Evolutionary conservation across 2,329 filamentous ascomycete genomes (phyloP).

Genomic region (Hypoxylon sp.): DNA sequence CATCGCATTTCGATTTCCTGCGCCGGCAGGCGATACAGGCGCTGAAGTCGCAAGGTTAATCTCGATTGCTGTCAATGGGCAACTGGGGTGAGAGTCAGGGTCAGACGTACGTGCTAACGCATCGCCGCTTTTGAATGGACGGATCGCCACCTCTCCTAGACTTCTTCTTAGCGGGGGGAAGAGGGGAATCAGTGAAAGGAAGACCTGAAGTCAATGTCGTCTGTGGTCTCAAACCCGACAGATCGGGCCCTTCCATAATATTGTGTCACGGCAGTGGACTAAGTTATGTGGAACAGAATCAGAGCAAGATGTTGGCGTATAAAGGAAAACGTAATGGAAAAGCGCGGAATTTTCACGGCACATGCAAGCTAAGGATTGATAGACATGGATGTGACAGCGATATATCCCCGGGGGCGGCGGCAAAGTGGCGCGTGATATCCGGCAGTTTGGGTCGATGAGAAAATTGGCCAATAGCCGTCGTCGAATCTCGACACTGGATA

Average conservation of each 20-base stretch:
- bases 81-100: constrained; percentile 16
- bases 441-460: constrained; percentile 36
- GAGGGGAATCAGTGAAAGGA: constrained; percentile 36
- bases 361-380: constrained; percentile 40
- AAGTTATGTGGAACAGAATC: constrained; percentile 31
- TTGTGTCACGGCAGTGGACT: constrained; percentile 27
- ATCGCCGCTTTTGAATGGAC: constrained; percentile 76
- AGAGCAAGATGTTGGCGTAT: constrained; percentile 19
- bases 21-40: constrained; percentile 85
- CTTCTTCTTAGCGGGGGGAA: constrained; percentile 63
- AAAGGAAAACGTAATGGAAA: constrained; percentile 42
- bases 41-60: constrained; percentile 37
- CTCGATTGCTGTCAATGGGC: constrained; percentile 3
- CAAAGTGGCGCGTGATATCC: constrained; percentile 34
- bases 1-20: constrained; percentile 91
- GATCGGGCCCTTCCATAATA: constrained; percentile 49
- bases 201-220: constrained; percentile 33
- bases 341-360: constrained; percentile 35
- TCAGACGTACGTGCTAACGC: constrained; percentile 76
- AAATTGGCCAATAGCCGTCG: constrained; percentile 28
- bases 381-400: constrained; percentile 37
- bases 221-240: constrained; percentile 46
- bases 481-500: constrained; percentile 8
- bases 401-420: constrained; percentile 30
- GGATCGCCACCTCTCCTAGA: constrained; percentile 64